Percentiles rank a stretch among this genome's conserved stretches.
Evolutionary conservation across 2,329 filamentous ascomycete genomes (phyloP).

Genomic region (Aspergillus pseudotamarii): DNA sequence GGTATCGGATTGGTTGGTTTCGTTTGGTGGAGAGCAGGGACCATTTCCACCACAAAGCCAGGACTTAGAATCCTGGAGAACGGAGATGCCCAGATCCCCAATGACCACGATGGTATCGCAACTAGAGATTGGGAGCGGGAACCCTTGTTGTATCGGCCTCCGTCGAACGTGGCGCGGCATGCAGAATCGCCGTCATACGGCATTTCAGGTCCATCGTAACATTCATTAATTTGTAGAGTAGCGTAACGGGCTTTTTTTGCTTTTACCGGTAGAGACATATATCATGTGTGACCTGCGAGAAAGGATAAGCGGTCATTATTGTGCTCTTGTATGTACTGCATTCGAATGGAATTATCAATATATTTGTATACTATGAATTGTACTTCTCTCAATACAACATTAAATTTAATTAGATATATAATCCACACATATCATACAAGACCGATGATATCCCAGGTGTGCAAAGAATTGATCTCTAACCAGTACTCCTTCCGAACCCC

Average conservation of each 20-base stretch:
- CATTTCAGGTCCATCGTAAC: background rate
- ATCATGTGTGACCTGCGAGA: background rate
- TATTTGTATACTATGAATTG: background rate
- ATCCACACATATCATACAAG: background rate
- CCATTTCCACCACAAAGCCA: conserved; percentile 15
- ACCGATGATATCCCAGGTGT: background rate
- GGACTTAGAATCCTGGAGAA: conserved; percentile 9
- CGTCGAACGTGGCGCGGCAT: conserved; percentile 1
- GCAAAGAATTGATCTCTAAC: background rate
- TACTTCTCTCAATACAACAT: background rate
- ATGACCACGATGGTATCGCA: conserved; percentile 12
- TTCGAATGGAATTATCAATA: background rate
- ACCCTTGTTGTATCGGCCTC: conserved; percentile 15
- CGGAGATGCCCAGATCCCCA: background rate
- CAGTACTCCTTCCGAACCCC: background rate
- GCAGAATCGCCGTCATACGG: background rate
- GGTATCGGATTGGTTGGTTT: conserved; percentile 69
- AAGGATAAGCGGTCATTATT: background rate
- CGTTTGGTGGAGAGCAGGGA: conserved; percentile 57
- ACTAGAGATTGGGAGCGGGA: conserved; percentile 22
- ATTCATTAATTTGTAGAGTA: background rate
- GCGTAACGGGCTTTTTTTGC: background rate
- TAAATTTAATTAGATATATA: background rate
- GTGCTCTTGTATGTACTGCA: background rate
- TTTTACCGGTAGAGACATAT: background rate